phyloP scores from a whole-genome alignment of 192 early-diverging fungal genomes.

The Oehlia diaphana region DNA sequence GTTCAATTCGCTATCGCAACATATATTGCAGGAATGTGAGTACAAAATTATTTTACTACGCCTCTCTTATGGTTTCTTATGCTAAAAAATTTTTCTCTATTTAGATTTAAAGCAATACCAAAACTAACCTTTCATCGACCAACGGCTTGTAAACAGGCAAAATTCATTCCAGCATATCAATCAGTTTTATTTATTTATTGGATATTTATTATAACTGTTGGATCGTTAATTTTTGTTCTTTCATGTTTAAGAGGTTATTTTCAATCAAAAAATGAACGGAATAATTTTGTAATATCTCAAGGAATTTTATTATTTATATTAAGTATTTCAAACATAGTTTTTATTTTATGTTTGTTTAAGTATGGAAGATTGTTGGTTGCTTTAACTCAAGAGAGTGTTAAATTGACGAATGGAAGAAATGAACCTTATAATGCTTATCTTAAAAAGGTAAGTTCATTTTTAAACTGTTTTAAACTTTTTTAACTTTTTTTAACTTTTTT shows the following conservation, averaged over 20 bases:
- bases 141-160: neutral
- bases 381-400: no score
- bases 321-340: neutral
- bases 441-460: no score
- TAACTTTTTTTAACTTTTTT: no score
- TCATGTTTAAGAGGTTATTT: neutral
- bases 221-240: neutral
- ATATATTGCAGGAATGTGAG: neutral
- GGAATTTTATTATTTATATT: neutral
- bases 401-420: no score
- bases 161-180: neutral
- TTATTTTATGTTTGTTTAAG: neutral
- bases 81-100: no score
- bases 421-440: no score
- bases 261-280: neutral
- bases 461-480: no score
- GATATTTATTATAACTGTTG: neutral
- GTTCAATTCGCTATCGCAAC: neutral
- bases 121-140: neutral
- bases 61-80: no score
- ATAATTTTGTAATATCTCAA: neutral
- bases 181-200: neutral
- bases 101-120: neutral
- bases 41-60: neutral
- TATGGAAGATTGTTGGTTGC: neutral